A percentile compares a stretch with the other conserved stretches of the same genome.
Conservation (phyloP, 1,284 basidiomycete genomes). For the Takashimella tepidaria region DNA sequence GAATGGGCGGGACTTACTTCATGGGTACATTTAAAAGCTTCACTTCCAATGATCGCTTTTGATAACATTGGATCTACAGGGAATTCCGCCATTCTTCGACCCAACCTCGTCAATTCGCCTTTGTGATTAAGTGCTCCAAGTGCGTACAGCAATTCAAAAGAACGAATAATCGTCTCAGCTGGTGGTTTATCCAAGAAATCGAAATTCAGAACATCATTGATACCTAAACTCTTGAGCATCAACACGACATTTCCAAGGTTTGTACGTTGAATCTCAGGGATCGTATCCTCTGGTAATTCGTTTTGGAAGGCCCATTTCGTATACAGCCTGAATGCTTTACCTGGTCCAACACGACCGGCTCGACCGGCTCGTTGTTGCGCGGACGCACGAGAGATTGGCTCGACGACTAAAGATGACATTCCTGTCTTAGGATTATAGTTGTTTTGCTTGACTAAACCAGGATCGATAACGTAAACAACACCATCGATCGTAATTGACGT, state of each 20-base stretch:
- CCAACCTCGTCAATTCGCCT: conserved; percentile 93
- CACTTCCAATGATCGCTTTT: conserved; percentile 92
- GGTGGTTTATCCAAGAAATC: conserved; percentile 66
- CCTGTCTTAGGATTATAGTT: conserved; percentile 94
- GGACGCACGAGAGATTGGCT: conserved; percentile 92
- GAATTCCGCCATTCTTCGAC: conserved; percentile 96
- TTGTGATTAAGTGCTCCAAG: conserved; percentile 93
- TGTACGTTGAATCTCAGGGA: conserved; percentile 55
- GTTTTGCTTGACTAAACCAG: conserved; percentile 96
- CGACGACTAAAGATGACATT: conserved; percentile 90
- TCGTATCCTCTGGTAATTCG: conserved; percentile 58
- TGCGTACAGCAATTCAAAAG: conserved; percentile 88
- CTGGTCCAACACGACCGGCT: conserved; percentile 94
- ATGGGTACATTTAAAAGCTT: conserved; percentile 91
- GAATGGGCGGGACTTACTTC: conserved; percentile 57
- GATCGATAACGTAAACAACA: conserved; percentile 96
- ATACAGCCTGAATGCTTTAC: conserved; percentile 87
- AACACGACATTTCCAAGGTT: conserved; percentile 53
- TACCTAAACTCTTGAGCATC: conserved; percentile 59
- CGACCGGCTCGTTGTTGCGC: conserved; percentile 95
- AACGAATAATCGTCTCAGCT: conserved; percentile 94
- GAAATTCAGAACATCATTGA: conserved; percentile 60
- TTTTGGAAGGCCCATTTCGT: conserved; percentile 62
- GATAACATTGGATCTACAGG: conserved; percentile 97
- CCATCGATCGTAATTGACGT: conserved; percentile 97